Evolutionary conservation across 2,329 filamentous ascomycete genomes (phyloP).

Genomic region (Exophiala mesophila): DNA sequence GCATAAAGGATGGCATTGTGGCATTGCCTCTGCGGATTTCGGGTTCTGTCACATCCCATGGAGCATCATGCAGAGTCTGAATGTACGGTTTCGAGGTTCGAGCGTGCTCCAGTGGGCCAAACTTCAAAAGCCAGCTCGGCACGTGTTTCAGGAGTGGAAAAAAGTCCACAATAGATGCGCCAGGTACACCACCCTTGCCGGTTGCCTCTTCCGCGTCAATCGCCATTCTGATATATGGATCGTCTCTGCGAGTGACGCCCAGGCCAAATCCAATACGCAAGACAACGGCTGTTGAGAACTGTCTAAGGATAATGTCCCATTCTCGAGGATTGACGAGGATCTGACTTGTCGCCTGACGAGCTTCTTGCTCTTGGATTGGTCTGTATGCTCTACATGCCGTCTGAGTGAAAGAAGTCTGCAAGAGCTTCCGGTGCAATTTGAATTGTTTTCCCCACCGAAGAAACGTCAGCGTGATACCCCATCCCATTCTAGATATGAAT

Average conservation of each 20-base stretch:
- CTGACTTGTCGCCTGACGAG: conserved; percentile 26
- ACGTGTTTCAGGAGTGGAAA: no score
- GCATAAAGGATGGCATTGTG: not conserved
- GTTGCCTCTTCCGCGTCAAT: conserved; percentile 44
- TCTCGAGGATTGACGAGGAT: conserved; percentile 35
- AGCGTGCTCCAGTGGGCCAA: conserved; percentile 25
- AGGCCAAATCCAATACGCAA: conserved; percentile 43
- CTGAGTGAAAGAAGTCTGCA: conserved; percentile 42
- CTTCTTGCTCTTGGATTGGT: conserved; percentile 46
- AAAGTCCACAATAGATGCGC: conserved; percentile 43
- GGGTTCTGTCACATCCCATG: conserved; percentile 30
- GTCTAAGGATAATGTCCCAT: conserved; percentile 31
- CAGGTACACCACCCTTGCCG: conserved; percentile 29
- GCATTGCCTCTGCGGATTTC: no score
- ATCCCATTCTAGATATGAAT: no score
- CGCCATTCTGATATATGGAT: conserved; percentile 42
- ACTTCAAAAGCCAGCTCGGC: no score
- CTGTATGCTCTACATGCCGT: conserved; percentile 43
- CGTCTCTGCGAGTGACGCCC: conserved; percentile 33
- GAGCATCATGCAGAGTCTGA: conserved; percentile 41
- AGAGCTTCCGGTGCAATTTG: conserved; percentile 39
- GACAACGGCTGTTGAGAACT: conserved; percentile 26
- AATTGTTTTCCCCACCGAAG: conserved; percentile 47
- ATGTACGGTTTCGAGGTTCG: conserved; percentile 32
- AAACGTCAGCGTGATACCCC: conserved; percentile 40